Conservation (phyloP, 2,329 filamentous ascomycete genomes). For the Aspergillus puulaauensis region DNA sequence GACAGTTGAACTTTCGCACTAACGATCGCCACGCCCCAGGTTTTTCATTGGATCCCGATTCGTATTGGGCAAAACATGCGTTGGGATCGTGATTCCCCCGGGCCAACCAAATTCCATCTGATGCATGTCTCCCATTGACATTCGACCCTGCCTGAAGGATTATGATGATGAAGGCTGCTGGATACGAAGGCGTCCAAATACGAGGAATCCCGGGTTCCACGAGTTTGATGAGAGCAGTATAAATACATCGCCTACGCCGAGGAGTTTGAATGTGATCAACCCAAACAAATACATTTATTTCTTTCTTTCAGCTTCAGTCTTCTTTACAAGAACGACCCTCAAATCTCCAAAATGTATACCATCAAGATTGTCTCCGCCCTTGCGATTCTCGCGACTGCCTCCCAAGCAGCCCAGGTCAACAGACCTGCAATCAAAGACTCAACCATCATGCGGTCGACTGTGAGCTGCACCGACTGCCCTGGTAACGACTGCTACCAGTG, state of each 20-base stretch:
- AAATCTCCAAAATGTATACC: not conserved
- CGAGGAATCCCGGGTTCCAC: not conserved
- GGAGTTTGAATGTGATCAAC: not conserved
- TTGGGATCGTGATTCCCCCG: not conserved
- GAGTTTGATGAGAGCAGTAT: not conserved
- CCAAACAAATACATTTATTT: not conserved
- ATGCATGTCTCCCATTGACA: not conserved
- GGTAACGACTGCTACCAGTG: constrained; percentile 15
- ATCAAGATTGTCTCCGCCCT: not conserved
- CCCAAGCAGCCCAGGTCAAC: constrained; percentile 1
- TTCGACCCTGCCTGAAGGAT: not conserved
- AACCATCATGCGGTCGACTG: constrained; percentile 14
- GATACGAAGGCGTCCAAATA: not conserved
- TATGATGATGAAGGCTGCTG: not conserved
- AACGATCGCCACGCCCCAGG: not conserved
- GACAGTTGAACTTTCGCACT: not conserved
- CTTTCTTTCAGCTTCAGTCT: not conserved
- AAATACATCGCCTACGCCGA: not conserved
- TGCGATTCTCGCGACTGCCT: not conserved
- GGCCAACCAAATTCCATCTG: constrained; percentile 6
- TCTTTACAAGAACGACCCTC: not conserved
- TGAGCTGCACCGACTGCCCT: constrained; percentile 13
- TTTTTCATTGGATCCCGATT: constrained; percentile 2
- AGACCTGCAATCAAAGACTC: constrained; percentile 15
- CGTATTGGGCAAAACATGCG: constrained; percentile 5